A percentile compares a stretch with the other conserved stretches of the same genome.
Evolutionary conservation across 345 rosid genomes (phyloP).

Genomic region (Lagerstroemia speciosa): DNA sequence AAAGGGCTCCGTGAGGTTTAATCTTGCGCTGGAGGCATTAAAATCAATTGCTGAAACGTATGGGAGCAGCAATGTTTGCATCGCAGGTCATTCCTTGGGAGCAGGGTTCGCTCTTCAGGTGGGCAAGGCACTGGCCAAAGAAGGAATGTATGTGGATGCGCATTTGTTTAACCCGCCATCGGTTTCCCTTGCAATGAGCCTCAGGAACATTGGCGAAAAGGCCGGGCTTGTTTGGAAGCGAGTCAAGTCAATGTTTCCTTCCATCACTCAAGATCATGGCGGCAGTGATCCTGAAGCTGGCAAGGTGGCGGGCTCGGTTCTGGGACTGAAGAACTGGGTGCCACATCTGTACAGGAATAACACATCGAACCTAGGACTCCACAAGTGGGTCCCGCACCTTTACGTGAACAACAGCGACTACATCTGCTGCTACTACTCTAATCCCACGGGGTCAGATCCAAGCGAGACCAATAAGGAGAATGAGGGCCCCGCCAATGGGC

Average conservation of each 20-base stretch:
- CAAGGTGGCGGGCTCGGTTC: constrained; percentile 11
- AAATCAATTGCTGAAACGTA: constrained; percentile 54
- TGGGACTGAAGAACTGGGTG: constrained; percentile 59
- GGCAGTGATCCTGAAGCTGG: constrained; percentile 12
- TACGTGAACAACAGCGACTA: constrained; percentile 90
- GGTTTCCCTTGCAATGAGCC: constrained; percentile 79
- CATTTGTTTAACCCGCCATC: constrained; percentile 97
- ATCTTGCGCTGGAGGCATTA: constrained; percentile 53
- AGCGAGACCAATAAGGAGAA: constrained; percentile 45
- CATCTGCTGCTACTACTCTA: constrained; percentile 69
- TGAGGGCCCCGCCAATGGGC: constrained; percentile 21
- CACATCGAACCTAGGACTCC: constrained; percentile 25
- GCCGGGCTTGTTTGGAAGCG: constrained; percentile 73
- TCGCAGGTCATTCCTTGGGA: constrained; percentile 91
- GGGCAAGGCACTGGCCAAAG: constrained; percentile 86
- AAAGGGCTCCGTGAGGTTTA: constrained; percentile 83
- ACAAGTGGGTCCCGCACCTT: constrained; percentile 82
- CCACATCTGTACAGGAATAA: constrained; percentile 37
- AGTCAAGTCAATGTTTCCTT: constrained; percentile 72
- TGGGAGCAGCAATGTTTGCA: constrained; percentile 71
- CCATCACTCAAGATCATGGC: constrained; percentile 17
- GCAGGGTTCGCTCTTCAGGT: constrained; percentile 95
- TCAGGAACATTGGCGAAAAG: constrained; percentile 76
- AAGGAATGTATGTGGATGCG: constrained; percentile 68
- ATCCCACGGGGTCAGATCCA: constrained; percentile 36